Evolutionary conservation across 176 grass and related monocot species (phyloP), one percentile per base, ranked within the genome.

Genomic region (Triticum aestivum): DNA sequence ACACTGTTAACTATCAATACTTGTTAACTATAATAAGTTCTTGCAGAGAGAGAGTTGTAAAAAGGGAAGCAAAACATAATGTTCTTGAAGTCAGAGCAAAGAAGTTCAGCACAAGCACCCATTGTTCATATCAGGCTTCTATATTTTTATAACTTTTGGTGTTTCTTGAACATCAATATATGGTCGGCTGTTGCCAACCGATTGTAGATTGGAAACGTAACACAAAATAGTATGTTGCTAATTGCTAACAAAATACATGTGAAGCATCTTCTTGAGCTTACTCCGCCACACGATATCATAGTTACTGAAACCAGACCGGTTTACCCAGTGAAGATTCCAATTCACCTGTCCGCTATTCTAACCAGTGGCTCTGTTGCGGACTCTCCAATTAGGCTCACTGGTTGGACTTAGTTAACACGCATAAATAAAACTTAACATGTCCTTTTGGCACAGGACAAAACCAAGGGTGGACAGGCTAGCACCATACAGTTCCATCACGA

Each of bases 391-490:
- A 70, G 34, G 34, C 33, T 70, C 51, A 21, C 67, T 23, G 37
- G 37, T 42, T 72, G 20, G 20, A 72, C 37, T 37, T 8, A 10
- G 20, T 12, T 72, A 78, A 44, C 54, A n/a, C 23, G 1, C 59
- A 42, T 69, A 73, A 65, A 79, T 69, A 82, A 72, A 70, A 72
- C 69, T 20, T 39, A 71, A 72, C 69, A 72, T 72, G 69, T 41
- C 37, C 35, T 72, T 71, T 42, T 24, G 70, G 38, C n/a, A 73
- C 39, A 73, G 23, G 70, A 26, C n/a, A 11, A 6, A 39, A 23
- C 69, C 69, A 73, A 26, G 11, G 2, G 39, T 73, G 10, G 38
- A 45, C 70, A 44, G 4, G 10, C 70, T 44, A 73, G 70, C 38
- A 73, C 21, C 39, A 13, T 39, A 11, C 9, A 4, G 41, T 23